Evolutionary conservation across 805 yeast genomes (phyloP).

Genomic region (Lipomyces kockii): DNA sequence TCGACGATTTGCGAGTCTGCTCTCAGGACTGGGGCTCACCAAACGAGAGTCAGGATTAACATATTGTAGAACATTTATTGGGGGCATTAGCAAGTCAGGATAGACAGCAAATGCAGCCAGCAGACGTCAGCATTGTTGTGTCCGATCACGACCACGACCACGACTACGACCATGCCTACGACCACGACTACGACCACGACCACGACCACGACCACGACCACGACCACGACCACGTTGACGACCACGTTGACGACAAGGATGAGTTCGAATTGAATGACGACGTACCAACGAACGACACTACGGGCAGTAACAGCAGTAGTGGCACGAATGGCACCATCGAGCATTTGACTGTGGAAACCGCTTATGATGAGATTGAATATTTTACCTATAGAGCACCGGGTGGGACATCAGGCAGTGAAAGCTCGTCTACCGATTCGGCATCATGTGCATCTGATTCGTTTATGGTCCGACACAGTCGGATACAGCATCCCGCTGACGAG

Average conservation of each 20-base stretch:
- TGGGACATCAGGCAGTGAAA: not conserved
- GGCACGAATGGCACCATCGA: not conserved
- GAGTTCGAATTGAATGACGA: not conserved
- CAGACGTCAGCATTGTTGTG: conserved; percentile 16
- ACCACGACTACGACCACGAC: too few relatives aligned
- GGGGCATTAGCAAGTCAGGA: not conserved
- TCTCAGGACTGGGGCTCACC: not conserved
- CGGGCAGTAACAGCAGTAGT: not conserved
- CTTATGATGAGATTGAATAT: not conserved
- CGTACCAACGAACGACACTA: not conserved
- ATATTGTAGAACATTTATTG: not conserved
- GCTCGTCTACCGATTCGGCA: not conserved
- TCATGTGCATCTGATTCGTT: not conserved
- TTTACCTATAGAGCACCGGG: not conserved
- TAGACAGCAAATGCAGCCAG: not conserved
- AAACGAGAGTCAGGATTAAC: not conserved
- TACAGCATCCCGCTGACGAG: conserved; percentile 5
- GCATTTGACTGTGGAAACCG: not conserved
- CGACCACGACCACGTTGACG: too few relatives aligned
- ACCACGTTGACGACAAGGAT: not conserved
- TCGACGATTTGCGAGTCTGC: not conserved
- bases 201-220: conserved; percentile 2
- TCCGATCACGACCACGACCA: conserved; percentile 11
- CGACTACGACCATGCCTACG: too few relatives aligned
- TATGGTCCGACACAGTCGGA: not conserved